phyloP scores from a whole-genome alignment of 2,329 filamentous ascomycete genomes.

The Pseudopithomyces chartarum region DNA sequence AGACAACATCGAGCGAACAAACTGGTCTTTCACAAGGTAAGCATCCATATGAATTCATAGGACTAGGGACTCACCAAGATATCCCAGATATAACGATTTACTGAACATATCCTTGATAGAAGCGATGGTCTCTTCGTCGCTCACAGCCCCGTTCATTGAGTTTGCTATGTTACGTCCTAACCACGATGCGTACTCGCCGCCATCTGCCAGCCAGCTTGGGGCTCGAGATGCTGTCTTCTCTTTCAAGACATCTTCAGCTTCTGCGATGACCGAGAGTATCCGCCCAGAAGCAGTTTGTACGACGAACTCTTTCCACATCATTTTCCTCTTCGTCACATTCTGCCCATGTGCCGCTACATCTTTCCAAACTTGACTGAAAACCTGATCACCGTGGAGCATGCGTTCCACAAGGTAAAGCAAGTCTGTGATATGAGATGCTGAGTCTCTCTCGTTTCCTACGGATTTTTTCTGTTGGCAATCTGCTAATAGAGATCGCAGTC shows the following conservation, averaged over 20 bases:
- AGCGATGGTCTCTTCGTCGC: slow-evolving; percentile 39
- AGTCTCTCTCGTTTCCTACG: slow-evolving; percentile 34
- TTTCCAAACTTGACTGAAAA: slow-evolving; percentile 51
- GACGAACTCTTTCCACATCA: slow-evolving; percentile 69
- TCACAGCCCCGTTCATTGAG: slow-evolving; percentile 50
- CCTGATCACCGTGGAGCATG: slow-evolving; percentile 52
- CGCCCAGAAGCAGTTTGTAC: slow-evolving; percentile 64
- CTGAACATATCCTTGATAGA: slow-evolving; percentile 53
- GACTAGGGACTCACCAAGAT: slow-evolving; percentile 57
- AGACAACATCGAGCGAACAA: slow-evolving; percentile 24
- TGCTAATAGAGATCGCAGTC: slow-evolving; percentile 65
- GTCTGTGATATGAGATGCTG: slow-evolving; percentile 43
- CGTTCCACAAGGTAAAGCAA: slow-evolving; percentile 50
- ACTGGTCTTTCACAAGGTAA: slow-evolving; percentile 22
- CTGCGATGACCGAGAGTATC: slow-evolving; percentile 62
- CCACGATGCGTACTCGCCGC: slow-evolving; percentile 71
- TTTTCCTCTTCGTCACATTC: slow-evolving; percentile 52
- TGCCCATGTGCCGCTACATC: slow-evolving; percentile 49
- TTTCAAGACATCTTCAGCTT: slow-evolving; percentile 60
- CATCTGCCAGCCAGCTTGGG: slow-evolving; percentile 66
- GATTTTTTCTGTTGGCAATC: slow-evolving; percentile 41
- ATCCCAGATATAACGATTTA: slow-evolving; percentile 72
- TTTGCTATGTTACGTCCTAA: slow-evolving; percentile 66
- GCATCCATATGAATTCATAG: neutral
- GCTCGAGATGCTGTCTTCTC: slow-evolving; percentile 26